Evolutionary conservation across 2,329 filamentous ascomycete species (phyloP), one percentile per base, ranked within the genome.

Genomic region (Zasmidium cellare): DNA sequence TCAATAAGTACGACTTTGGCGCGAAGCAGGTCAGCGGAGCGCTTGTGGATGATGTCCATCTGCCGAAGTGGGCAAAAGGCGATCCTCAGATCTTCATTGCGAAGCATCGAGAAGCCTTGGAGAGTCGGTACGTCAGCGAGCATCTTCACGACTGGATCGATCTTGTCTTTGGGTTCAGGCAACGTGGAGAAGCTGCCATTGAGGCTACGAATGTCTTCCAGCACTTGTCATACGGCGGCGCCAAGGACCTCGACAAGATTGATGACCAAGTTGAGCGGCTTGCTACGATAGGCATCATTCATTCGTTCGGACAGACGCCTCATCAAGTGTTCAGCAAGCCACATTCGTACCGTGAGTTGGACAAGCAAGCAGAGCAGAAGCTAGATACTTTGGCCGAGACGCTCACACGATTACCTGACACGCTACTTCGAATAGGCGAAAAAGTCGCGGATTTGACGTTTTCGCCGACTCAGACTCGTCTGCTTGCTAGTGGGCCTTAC

Each of bases 241-340:
- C 93, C 2, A 96, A 90, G 63, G 91, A 99, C 72, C 79, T 99
- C 3, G 94, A 99, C 72, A 87, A 87, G 53, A 97, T 99, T 59
- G 86, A 88, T 7, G 93, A 97, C 70, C 89, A 90, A 0, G 86
- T 93, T 56, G 92, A 97, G 74, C 84, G 92, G 46, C 81, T 92
- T 6, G 90, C 93, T 3, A 93, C 92, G 0, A 97, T 96, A 54
- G 91, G 91, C 31, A 96, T 97, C 65, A 97, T 99, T 67, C 93
- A 99, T 75, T 97, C 97, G 67, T 99, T 99, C 74, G 94, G 94
- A 0, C 94, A 99, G 73, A 99, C 96, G 1, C 94, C 96, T 1
- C 90, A 96, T 67, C 96, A 99, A 72, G 89, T 97, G 16, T 99
- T 97, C 72, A 84, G 86, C 46, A 88, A 88, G 58, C 82, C 89